phyloP scores from a whole-genome alignment of 2,329 filamentous ascomycete species.

The Paracamarosporium sp. region DNA sequence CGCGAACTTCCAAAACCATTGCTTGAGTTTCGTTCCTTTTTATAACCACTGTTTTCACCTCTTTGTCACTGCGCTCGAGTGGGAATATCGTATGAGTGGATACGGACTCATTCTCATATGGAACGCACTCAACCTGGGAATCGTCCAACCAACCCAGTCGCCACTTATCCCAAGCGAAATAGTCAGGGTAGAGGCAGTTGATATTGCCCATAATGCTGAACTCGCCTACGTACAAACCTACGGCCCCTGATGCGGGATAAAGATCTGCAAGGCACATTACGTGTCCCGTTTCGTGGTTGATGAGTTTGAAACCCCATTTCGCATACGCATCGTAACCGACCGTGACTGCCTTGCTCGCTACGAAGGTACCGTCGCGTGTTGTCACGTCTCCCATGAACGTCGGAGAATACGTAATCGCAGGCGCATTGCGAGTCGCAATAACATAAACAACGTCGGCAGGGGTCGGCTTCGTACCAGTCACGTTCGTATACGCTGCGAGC shows the following conservation, averaged over 20 bases:
- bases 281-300: constrained; percentile 4
- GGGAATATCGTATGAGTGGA: not conserved
- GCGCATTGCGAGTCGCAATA: not conserved
- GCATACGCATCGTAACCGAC: constrained; percentile 1
- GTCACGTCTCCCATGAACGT: constrained; percentile 3
- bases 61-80: not conserved
- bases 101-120: not conserved
- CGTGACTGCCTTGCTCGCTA: not conserved
- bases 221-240: constrained; percentile 1
- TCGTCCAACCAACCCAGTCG: constrained; percentile 1
- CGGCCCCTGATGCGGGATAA: constrained; percentile 2
- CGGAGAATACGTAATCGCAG: not conserved
- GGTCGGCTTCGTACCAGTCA: not conserved
- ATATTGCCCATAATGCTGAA: constrained; percentile 4
- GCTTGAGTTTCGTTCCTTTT: constrained; percentile 2
- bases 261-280: constrained; percentile 3
- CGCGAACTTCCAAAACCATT: not conserved
- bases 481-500: not conserved
- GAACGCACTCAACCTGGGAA: not conserved
- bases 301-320: constrained; percentile 3
- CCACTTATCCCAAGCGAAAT: constrained; percentile 7
- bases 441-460: not conserved
- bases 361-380: not conserved
- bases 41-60: not conserved
- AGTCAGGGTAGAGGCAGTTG: not conserved